phyloP scores from a whole-genome alignment of 352 stramenopile genomes.

The Globisporangium nagaii region DNA sequence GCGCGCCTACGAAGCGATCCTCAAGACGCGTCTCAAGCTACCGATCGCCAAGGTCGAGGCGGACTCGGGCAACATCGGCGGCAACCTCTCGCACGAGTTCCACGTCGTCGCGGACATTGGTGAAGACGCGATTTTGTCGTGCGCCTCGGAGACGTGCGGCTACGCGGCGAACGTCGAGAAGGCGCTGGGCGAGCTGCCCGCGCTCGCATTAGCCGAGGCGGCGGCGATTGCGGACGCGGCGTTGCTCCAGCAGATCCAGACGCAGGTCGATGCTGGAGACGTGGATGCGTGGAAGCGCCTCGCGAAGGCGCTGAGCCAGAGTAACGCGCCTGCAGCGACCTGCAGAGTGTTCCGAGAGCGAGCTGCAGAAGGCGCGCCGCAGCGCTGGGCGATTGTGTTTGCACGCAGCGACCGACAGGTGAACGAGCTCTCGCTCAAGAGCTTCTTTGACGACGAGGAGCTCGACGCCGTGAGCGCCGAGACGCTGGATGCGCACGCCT shows the following conservation, averaged over 20 bases:
- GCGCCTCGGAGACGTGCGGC: conserved; percentile 36
- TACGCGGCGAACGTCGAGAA: conserved; percentile 90
- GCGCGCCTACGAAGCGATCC: conserved; percentile 70
- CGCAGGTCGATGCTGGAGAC: conserved; percentile 11
- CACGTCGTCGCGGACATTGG: conserved; percentile 79
- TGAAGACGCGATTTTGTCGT: conserved; percentile 81
- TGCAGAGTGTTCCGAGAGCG: conserved; percentile 35
- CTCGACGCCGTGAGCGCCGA: conserved; percentile 28
- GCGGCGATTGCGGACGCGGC: conserved; percentile 2
- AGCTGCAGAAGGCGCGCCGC: conserved; percentile 9
- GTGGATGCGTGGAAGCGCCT: conserved; percentile 28
- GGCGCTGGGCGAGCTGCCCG: conserved; percentile 35
- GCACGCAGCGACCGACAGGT: conserved; percentile 51
- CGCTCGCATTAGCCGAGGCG: background rate
- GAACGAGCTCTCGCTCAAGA: conserved; percentile 69
- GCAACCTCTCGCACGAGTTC: conserved; percentile 88
- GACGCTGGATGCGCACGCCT: conserved; percentile 11
- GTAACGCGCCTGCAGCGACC: too few species aligned
- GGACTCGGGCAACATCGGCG: conserved; percentile 85
- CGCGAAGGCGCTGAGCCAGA: too few species aligned
- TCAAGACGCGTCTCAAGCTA: conserved; percentile 57
- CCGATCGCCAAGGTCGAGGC: conserved; percentile 77
- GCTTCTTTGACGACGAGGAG: conserved; percentile 58
- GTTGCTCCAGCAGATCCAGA: conserved; percentile 17
- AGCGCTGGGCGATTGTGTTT: conserved; percentile 44